A percentile compares a stretch with the other conserved stretches of the same genome.
phyloP scores from a whole-genome alignment of 495 filamentous ascomycete genomes.

The Hypoxylon crocopeplum region DNA sequence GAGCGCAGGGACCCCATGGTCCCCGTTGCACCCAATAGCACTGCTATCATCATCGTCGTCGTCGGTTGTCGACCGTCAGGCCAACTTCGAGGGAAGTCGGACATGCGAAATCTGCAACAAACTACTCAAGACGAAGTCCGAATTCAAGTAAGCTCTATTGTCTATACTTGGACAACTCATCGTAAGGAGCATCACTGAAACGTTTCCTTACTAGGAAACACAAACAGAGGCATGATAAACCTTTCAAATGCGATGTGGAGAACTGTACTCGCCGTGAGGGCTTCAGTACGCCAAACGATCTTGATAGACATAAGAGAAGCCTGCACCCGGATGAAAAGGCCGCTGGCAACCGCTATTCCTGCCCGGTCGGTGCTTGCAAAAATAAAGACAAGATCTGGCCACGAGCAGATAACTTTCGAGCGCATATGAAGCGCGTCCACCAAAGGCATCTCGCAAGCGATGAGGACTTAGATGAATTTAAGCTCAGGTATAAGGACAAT shows the following conservation, averaged over 20 bases:
- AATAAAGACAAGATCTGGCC: constrained; percentile 82
- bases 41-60: background rate
- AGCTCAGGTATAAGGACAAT: constrained; percentile 58
- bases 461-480: constrained; percentile 58
- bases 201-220: constrained; percentile 70
- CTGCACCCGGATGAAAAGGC: constrained; percentile 62
- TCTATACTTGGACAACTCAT: background rate
- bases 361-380: constrained; percentile 67
- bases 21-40: constrained; percentile 15
- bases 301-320: constrained; percentile 74
- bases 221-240: constrained; percentile 75
- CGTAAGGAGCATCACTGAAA: constrained; percentile 19
- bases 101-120: constrained; percentile 46
- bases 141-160: constrained; percentile 51
- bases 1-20: constrained; percentile 18
- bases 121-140: constrained; percentile 55
- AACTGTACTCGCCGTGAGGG: constrained; percentile 68
- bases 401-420: constrained; percentile 88
- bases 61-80: constrained; percentile 4
- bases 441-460: constrained; percentile 36
- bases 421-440: constrained; percentile 85
- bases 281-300: constrained; percentile 84
- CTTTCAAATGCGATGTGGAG: constrained; percentile 68
- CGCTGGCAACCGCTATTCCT: constrained; percentile 68
- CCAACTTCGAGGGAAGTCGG: constrained; percentile 11